Evolutionary conservation across 805 yeast genomes (phyloP).

Genomic region (Sungouiella blattae): DNA sequence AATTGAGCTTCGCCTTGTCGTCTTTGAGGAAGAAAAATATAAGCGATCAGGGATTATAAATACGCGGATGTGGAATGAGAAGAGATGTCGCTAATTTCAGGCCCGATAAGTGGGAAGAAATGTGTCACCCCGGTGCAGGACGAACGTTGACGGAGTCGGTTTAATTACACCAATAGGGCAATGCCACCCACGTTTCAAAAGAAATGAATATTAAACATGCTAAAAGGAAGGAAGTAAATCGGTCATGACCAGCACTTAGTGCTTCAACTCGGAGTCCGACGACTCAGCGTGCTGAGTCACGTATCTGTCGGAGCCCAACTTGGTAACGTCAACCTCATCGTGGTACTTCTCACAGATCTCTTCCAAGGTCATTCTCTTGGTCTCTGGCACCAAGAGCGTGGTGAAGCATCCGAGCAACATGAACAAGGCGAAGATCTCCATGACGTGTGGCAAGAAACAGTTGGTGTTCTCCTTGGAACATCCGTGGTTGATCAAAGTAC

Average conservation of each 20-base stretch:
- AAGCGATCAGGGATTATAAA: no score
- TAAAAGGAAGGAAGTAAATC: background rate
- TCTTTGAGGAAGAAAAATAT: no score
- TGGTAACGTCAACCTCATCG: constrained; percentile 62
- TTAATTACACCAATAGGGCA: no score
- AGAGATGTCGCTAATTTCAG: no score
- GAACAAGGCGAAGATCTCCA: constrained; percentile 90
- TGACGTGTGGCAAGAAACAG: constrained; percentile 88
- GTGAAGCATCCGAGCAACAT: constrained; percentile 76
- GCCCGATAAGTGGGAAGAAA: no score
- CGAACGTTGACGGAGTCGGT: no score
- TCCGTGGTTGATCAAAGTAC: constrained; percentile 77
- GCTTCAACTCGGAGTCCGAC: constrained; percentile 34
- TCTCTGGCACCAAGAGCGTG: constrained; percentile 77
- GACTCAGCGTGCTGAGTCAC: constrained; percentile 30
- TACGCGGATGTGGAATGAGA: no score
- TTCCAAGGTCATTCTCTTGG: constrained; percentile 88
- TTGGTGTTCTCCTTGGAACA: constrained; percentile 59
- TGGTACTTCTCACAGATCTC: constrained; percentile 77
- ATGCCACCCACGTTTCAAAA: no score
- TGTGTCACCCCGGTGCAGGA: no score
- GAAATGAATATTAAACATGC: background rate
- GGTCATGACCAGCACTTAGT: no score
- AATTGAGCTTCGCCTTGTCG: no score
- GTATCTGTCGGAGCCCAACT: constrained; percentile 38